Evolutionary conservation across 164 flowering plant genomes (phyloP), one percentile per base, ranked within the genome.

Genomic region (Berberis vulgaris): DNA sequence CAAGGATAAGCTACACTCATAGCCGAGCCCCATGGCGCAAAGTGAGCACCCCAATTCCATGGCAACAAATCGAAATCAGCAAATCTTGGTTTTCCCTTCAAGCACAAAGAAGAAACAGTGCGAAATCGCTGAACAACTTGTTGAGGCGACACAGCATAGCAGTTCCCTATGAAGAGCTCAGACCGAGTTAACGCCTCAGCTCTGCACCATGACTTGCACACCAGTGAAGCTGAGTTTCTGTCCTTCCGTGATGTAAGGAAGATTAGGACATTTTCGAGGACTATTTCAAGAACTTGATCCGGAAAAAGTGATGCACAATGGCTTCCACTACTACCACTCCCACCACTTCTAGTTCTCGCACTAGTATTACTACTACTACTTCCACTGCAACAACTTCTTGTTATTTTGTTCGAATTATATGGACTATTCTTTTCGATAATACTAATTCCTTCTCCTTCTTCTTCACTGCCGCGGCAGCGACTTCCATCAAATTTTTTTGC

Each of bases 81-180:
- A 53, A 92, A 92, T 67, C 98, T 67, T 3, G 98, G 98, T 74
- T 83, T 84, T 43, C 98, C 98, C 58, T 92, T 92, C 39, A 92
- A 65, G n/a, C 76, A 68, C 39, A 89, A 66, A 3, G 93, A 72
- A 65, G 69, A 60, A 40, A 87, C 74, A 45, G 77, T 64, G 0
- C 62, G 42, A 68, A 92, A 92, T 61, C 98, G 73, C 40, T 68
- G 68, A 59, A 78, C 77, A 41, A 76, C 84, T 4, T 85, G 73
- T 12, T 58, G 56, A 0, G 98, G 98, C 6, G 84, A 77, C 1
- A 89, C 77, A 0, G 95, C 78, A 52, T 92, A 92, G 74, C 92
- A 87, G 82, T 92, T 92, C 2, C 93, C 93, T 60, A 92, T 89
- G 74, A 86, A 89, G 56, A 89, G 78, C 3, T 87, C 87, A 65